Evolutionary conservation across 2,329 filamentous ascomycete genomes (phyloP).

Genomic region (Bipolaris gigantea): DNA sequence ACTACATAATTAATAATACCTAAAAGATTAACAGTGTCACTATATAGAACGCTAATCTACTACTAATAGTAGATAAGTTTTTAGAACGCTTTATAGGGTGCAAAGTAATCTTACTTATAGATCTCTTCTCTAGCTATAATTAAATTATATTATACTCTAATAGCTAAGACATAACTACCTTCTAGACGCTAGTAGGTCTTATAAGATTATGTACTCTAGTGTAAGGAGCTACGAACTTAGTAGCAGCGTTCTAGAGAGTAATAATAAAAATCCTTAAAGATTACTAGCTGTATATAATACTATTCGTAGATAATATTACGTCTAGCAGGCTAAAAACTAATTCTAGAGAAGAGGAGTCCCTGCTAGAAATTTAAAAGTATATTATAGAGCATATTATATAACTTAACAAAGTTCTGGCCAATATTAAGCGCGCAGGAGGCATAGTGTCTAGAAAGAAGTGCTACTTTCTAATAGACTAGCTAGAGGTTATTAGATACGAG

Average conservation of each 20-base stretch:
- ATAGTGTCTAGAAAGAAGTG: not conserved
- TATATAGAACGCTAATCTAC: not conserved
- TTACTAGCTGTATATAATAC: conserved; percentile 4
- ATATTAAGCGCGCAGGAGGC: not conserved
- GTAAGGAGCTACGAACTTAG: conserved; percentile 3
- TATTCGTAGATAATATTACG: not conserved
- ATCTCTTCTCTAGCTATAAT: too few relatives aligned
- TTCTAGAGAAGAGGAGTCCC: too few relatives aligned
- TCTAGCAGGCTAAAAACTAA: too few relatives aligned
- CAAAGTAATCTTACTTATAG: not conserved
- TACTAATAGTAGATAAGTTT: not conserved
- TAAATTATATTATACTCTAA: too few relatives aligned
- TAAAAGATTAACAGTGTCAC: too few relatives aligned
- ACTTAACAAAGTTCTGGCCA: not conserved
- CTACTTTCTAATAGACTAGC: not conserved
- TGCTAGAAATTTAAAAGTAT: too few relatives aligned
- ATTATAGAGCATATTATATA: too few relatives aligned
- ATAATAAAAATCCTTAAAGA: conserved; percentile 8
- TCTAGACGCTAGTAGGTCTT: too few relatives aligned
- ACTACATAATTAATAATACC: too few relatives aligned
- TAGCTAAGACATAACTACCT: too few relatives aligned
- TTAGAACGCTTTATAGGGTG: not conserved
- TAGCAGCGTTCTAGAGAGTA: conserved; percentile 1
- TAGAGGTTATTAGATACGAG: conserved; percentile 1
- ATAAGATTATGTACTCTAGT: too few relatives aligned